Conservation (phyloP, 106 monocot genomes). For the Allium sativum region DNA sequence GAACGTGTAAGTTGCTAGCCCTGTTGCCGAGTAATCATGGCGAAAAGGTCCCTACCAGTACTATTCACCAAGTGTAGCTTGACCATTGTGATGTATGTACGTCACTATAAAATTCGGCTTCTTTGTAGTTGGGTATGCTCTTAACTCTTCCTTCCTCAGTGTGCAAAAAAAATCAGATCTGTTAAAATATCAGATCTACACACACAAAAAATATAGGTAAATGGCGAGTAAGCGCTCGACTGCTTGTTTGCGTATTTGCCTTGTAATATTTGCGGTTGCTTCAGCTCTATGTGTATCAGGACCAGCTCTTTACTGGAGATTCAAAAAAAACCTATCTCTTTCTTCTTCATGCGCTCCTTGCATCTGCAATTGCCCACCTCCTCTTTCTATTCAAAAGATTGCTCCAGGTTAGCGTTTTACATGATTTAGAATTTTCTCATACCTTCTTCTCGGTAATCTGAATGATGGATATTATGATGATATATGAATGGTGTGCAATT, state of each 20-base stretch:
- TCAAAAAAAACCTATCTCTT: conserved; percentile 31
- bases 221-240: conserved; percentile 22
- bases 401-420: conserved; percentile 34
- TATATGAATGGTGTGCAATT: too few relatives aligned
- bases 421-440: too few relatives aligned
- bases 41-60: too few relatives aligned
- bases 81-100: too few relatives aligned
- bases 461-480: too few relatives aligned
- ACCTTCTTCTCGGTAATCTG: too few relatives aligned
- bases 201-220: not conserved
- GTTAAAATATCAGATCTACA: not conserved
- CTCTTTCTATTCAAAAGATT: conserved; percentile 50
- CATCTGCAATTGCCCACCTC: conserved; percentile 67
- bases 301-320: conserved; percentile 67
- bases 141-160: not conserved
- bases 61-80: too few relatives aligned
- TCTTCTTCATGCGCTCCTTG: conserved; percentile 36
- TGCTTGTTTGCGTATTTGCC: conserved; percentile 41
- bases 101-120: too few relatives aligned
- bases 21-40: too few relatives aligned
- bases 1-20: too few relatives aligned
- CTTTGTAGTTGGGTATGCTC: too few relatives aligned
- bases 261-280: conserved; percentile 60
- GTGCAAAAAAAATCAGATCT: not conserved
- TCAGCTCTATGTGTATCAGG: conserved; percentile 73